A percentile compares a stretch with the other conserved stretches of the same genome.
These are phyloP conservation scores for Exophiala alcalophila DNA, from an alignment of 2,329 filamentous ascomycete species.

Conservation along the genomic window DNA sequence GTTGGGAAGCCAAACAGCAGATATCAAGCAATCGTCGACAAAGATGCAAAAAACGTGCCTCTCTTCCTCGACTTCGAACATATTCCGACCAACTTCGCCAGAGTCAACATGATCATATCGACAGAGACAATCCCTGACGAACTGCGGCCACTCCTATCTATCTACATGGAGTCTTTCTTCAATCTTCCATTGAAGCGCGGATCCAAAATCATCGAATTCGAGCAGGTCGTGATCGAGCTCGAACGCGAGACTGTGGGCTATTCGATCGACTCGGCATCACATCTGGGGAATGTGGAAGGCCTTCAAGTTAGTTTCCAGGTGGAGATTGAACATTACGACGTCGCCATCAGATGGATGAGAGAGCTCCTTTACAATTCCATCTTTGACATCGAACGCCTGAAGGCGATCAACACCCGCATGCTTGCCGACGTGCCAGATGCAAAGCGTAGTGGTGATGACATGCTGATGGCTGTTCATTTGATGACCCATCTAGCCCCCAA, in stretches of 20 bases:
- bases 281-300: slow-evolving; percentile 76
- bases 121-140: slow-evolving; percentile 75
- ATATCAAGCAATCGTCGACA: slow-evolving; percentile 74
- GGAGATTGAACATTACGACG: slow-evolving; percentile 81
- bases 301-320: slow-evolving; percentile 78
- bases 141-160: slow-evolving; percentile 75
- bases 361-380: slow-evolving; percentile 84
- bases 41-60: slow-evolving; percentile 61
- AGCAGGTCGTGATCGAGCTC: slow-evolving; percentile 85
- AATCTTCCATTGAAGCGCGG: slow-evolving; percentile 78
- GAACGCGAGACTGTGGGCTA: slow-evolving; percentile 91
- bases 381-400: slow-evolving; percentile 70
- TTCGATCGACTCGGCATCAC: slow-evolving; percentile 63
- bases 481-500: slow-evolving; percentile 78
- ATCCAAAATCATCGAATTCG: slow-evolving; percentile 77
- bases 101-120: slow-evolving; percentile 75
- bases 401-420: slow-evolving; percentile 69
- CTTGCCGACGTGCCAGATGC: slow-evolving; percentile 87
- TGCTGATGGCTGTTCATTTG: slow-evolving; percentile 62
- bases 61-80: slow-evolving; percentile 97
- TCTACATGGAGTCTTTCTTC: slow-evolving; percentile 93
- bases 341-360: slow-evolving; percentile 77
- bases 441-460: slow-evolving; percentile 74
- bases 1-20: slow-evolving; percentile 65
- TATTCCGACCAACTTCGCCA: slow-evolving; percentile 88